Conservation (phyloP, 1,284 basidiomycete genomes). For the Cutaneotrichosporon dermatis region DNA sequence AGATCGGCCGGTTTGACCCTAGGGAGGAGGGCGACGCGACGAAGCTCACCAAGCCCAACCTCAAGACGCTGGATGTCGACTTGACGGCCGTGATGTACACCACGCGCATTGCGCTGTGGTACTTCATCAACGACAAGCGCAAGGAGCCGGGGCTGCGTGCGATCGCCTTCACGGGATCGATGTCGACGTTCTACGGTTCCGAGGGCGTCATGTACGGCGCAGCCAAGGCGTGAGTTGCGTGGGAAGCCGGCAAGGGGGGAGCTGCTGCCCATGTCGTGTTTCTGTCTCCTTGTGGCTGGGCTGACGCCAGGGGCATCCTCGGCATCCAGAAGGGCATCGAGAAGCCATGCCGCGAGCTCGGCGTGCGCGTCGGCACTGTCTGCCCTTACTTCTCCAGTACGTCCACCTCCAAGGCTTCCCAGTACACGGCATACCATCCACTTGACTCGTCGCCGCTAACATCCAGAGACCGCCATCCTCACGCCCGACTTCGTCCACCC, state of each 20-base stretch:
- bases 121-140: conserved; percentile 18
- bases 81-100: conserved; percentile 19
- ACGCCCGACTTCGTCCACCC: conserved; percentile 18
- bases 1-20: conserved; percentile 17
- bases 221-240: conserved; percentile 14
- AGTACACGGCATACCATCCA: no score
- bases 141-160: conserved; percentile 9
- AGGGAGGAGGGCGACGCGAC: background rate
- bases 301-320: conserved; percentile 12
- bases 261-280: background rate
- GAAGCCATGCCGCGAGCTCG: conserved; percentile 1
- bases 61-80: conserved; percentile 20
- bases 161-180: conserved; percentile 12
- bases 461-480: conserved; percentile 16
- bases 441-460: background rate
- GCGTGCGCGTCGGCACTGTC: conserved; percentile 11
- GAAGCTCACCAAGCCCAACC: conserved; percentile 15
- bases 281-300: background rate
- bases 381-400: conserved; percentile 22
- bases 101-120: conserved; percentile 17
- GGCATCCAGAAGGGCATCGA: conserved; percentile 17
- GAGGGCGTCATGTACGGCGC: conserved; percentile 17
- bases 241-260: no score
- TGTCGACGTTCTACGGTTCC: conserved; percentile 16
- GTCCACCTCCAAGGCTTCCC: background rate